Conservation (phyloP, 306 rosid species). For the Betula pendula region DNA sequence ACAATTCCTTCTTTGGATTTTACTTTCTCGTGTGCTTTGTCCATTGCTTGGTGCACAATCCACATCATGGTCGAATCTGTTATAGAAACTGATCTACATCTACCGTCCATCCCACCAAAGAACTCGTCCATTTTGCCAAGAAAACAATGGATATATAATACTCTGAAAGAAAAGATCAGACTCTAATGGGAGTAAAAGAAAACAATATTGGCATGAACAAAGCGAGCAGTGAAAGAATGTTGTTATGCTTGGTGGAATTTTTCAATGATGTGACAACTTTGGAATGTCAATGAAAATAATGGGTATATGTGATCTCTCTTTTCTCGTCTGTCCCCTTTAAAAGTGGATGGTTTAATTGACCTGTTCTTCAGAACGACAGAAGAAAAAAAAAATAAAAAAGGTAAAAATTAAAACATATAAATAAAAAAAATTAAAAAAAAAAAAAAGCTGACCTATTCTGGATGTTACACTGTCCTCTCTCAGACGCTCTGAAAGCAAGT, state of each 20-base stretch:
- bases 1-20: constrained; percentile 63
- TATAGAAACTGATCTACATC: constrained; percentile 47
- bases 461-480: no score
- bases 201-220: neutral
- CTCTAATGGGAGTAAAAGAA: neutral
- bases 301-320: constrained; percentile 21
- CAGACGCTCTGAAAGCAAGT: no score
- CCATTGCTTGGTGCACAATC: constrained; percentile 77
- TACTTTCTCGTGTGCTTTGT: constrained; percentile 76
- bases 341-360: constrained; percentile 37
- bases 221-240: neutral
- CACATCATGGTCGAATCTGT: constrained; percentile 91
- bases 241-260: neutral
- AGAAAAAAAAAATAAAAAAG: no score
- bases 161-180: neutral
- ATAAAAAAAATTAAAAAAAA: neutral
- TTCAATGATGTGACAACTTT: neutral
- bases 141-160: neutral
- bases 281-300: constrained; percentile 8
- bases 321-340: constrained; percentile 16
- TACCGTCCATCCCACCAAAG: constrained; percentile 49
- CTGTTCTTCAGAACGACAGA: constrained; percentile 22
- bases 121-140: constrained; percentile 47
- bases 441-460: no score
- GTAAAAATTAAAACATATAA: neutral